Percentiles rank a stretch among this genome's conserved stretches.
Conservation (phyloP, 345 rosid genomes). For the Camelina laxa region DNA sequence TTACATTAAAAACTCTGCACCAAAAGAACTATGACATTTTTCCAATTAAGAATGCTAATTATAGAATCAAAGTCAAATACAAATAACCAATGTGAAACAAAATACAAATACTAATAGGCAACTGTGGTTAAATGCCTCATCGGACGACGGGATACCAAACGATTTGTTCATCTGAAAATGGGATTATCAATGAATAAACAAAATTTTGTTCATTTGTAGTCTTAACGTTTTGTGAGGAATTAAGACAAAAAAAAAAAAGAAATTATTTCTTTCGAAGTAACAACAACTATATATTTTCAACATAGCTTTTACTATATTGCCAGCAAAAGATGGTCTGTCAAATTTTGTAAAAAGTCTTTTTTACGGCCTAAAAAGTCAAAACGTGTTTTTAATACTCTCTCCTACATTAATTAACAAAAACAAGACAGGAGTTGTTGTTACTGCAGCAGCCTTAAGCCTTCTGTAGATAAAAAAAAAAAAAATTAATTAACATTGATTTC, state of each 20-base stretch:
- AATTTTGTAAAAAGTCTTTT: not conserved
- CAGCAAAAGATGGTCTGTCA: slow-evolving; percentile 29
- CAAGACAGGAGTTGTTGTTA: slow-evolving; percentile 21
- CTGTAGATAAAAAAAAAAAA: slow-evolving; percentile 24
- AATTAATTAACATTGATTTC: not conserved
- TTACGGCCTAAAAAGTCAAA: slow-evolving; percentile 19
- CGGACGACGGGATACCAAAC: not conserved
- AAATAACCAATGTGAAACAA: not conserved
- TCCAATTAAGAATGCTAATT: not conserved
- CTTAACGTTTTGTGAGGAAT: not conserved
- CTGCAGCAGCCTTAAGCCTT: not conserved
- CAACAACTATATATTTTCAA: not conserved
- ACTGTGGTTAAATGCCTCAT: not conserved
- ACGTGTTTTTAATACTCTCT: not conserved
- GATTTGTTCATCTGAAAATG: too few relatives aligned
- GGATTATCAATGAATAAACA: not conserved
- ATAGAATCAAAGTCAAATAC: not conserved
- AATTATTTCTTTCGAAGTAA: not conserved
- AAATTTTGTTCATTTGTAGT: not conserved
- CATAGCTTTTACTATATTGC: slow-evolving; percentile 22
- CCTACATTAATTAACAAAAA: not conserved
- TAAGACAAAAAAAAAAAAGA: not conserved
- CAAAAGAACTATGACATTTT: not conserved
- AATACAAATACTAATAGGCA: not conserved
- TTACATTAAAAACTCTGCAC: not conserved